Evolutionary conservation across 2,329 filamentous ascomycete genomes (phyloP), one percentile per base, ranked within the genome.

Genomic region (Aspergillus uvarum): DNA sequence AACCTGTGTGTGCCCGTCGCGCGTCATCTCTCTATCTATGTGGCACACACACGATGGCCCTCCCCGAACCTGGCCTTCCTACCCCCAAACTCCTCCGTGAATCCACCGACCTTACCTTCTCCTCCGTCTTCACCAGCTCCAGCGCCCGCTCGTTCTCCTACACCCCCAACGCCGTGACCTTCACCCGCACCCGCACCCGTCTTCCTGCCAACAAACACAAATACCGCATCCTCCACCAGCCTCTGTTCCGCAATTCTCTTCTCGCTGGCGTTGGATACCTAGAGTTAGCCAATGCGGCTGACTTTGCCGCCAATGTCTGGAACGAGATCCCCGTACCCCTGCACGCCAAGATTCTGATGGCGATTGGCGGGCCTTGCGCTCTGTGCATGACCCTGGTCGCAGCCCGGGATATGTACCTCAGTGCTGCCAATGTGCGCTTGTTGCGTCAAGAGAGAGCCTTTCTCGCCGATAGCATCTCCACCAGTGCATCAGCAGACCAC

Each of bases 301-400:
- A 86, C 64, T 85, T 85, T 57, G 82, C 83, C 0, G 83, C 83
- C 58, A 85, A 86, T 57, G 78, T 85, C 1, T 86, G 82, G 81
- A 85, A 86, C 63, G 63, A 79, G 1, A 72, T 78, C 0, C 83
- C 83, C 0, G 77, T 83, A 0, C 83, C 83, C 0, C 63, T 67
- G 1, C 80, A 80, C 53, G 83, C 81, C 8, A 70, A 79, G 0
- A 76, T 79, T 26, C 48, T 67, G 5, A 85, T 86, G 83, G 82
- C 74, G 0, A 70, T 85, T 3, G 83, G 83, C 1, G 84, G 80
- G 0, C 77, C 77, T 0, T 62, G 80, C 2, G 82, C 83, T 0
- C 71, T 82, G 0, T 58, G 76, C 2, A 73, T 83, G 49, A 77
- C 78, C 0, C 59, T 78, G n/a, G 79, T 82, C 47, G 82, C 82